Evolutionary conservation across 108 stramenopile genomes (phyloP).

Genomic region (Skeletonema potamos): DNA sequence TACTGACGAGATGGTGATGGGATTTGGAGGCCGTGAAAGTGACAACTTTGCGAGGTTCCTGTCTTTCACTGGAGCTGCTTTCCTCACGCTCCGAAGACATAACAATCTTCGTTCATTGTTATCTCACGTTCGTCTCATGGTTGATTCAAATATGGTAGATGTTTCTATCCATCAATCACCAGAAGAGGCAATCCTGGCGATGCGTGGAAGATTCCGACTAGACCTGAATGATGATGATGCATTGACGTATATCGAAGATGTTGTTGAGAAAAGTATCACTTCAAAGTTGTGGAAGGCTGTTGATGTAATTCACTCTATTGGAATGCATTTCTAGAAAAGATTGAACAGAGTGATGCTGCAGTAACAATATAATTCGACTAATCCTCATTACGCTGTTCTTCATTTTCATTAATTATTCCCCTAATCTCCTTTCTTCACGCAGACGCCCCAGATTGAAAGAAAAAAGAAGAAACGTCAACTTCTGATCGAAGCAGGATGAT

Average conservation of each 20-base stretch:
- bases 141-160: constrained; percentile 57
- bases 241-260: constrained; percentile 72
- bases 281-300: constrained; percentile 89
- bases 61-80: constrained; percentile 78
- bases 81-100: constrained; percentile 75
- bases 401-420: no score
- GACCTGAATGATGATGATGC: constrained; percentile 79
- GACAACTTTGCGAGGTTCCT: constrained; percentile 83
- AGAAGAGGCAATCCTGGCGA: constrained; percentile 61
- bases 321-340: constrained; percentile 72
- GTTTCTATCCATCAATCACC: constrained; percentile 54
- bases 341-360: no score
- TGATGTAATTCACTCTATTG: constrained; percentile 82
- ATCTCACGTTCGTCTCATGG: constrained; percentile 67
- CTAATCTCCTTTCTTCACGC: no score
- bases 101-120: constrained; percentile 74
- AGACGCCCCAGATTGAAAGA: no score
- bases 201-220: constrained; percentile 70
- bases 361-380: no score
- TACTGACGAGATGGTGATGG: constrained; percentile 83
- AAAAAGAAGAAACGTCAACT: no score
- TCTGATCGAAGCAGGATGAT: no score
- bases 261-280: constrained; percentile 69
- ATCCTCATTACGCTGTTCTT: no score
- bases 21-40: constrained; percentile 84